Evolutionary conservation across 257 asterid genomes (phyloP), one percentile per base, ranked within the genome.

Genomic region (Petunia axillaris): DNA sequence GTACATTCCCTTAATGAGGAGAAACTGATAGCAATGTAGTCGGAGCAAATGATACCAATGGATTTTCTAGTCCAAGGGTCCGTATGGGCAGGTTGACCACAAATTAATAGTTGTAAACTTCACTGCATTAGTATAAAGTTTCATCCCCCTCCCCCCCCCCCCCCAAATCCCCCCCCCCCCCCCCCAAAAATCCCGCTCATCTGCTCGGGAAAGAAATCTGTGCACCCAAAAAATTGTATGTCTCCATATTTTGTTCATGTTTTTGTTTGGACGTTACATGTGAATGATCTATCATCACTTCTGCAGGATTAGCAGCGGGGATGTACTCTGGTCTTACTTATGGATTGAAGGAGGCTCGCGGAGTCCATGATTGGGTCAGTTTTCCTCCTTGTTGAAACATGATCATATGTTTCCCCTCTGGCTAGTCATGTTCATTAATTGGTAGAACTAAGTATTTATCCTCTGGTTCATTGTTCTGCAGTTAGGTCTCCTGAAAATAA

Each of bases 291-390:
- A 66, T 15, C 41, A 64, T 5, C 0, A 38, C 43, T 6, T 60
- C 6, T 75, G 85, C 88, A 95, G 99, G 99, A 52, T 59, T 95
- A 53, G 98, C 98, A 11, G 99, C 98, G 5, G 99, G 98, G 73
- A 84, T 92, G 86, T 92, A 92, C 62, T 94, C 98, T 4, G 98
- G 98, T 79, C 85, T 94, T 36, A 90, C 97, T 58, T 94, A 94
- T 54, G 98, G 98, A 25, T 77, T 94, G 78, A 95, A 90, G 76
- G 99, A 93, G 81, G 92, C 97, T 43, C 84, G 97, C 37, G 99
- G 98, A 54, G 93, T 90, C 36, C 98, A 94, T 14, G 98, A 94
- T 66, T 94, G 98, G 98, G 98, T 93, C 85, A 67, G 63, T 25
- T 15, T 52, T 40, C 43, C 77, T 36, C 1, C 11, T 41, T 59